Conservation (phyloP, 2,329 filamentous ascomycete genomes). For the Plectosphaerella cucumerina region DNA sequence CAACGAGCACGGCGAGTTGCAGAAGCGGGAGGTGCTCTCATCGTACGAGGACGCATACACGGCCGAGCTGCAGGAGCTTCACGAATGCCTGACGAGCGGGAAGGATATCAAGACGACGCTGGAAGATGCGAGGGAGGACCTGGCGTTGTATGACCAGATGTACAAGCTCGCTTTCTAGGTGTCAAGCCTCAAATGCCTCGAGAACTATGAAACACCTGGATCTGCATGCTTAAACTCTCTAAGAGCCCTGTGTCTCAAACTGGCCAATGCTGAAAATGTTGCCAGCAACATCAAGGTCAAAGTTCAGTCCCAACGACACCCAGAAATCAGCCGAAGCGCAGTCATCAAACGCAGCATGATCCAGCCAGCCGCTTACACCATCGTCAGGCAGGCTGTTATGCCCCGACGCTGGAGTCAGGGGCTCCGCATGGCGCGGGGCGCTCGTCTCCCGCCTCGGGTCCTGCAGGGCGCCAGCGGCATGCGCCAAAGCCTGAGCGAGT, state of each 20-base stretch:
- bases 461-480: neutral
- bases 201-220: no score
- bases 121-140: slow-evolving; percentile 18
- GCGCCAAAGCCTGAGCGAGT: neutral
- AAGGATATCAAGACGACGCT: slow-evolving; percentile 19
- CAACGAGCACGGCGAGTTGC: slow-evolving; percentile 27
- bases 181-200: no score
- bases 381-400: neutral
- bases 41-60: slow-evolving; percentile 22
- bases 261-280: neutral
- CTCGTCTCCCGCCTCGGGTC: neutral
- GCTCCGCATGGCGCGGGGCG: neutral
- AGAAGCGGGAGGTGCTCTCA: slow-evolving; percentile 23
- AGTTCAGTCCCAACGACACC: neutral
- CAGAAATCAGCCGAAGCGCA: neutral
- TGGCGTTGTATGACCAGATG: slow-evolving; percentile 19
- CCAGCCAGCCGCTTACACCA: neutral
- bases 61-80: slow-evolving; percentile 16
- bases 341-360: neutral
- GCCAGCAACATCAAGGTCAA: neutral
- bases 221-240: no score
- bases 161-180: no score
- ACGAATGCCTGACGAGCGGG: slow-evolving; percentile 13
- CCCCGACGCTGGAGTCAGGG: neutral
- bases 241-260: neutral